A percentile compares a stretch with the other conserved stretches of the same genome.
These are phyloP conservation scores for Pittosporum tobira DNA, from an alignment of 129 eudicot species.

Conservation along the genomic window DNA sequence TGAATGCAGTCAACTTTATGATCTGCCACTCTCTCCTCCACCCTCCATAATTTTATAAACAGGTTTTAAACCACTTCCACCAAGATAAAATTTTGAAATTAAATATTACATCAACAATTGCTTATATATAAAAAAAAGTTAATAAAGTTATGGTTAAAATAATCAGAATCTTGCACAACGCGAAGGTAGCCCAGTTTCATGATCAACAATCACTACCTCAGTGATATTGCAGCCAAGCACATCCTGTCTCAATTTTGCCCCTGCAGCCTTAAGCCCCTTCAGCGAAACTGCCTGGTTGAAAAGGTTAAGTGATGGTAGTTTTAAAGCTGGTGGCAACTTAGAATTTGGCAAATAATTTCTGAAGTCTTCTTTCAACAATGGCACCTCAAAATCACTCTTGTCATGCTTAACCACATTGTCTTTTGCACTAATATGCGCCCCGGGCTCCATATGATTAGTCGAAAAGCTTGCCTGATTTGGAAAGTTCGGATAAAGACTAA, in stretches of 20 bases:
- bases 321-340: conserved; percentile 87
- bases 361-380: conserved; percentile 72
- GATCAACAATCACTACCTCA: conserved; percentile 57
- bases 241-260: conserved; percentile 84
- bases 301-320: conserved; percentile 70
- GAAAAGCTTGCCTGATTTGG: conserved; percentile 92
- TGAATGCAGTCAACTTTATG: conserved; percentile 3
- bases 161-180: conserved; percentile 62
- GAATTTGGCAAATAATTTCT: conserved; percentile 59
- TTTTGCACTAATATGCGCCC: conserved; percentile 86
- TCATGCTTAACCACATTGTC: conserved; percentile 75
- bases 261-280: conserved; percentile 90
- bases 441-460: conserved; percentile 97
- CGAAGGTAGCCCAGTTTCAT: conserved; percentile 74
- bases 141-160: conserved; percentile 5
- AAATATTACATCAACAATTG: neutral
- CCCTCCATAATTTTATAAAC: neutral
- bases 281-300: conserved; percentile 77
- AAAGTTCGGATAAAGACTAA: conserved; percentile 77
- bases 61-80: neutral
- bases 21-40: conserved; percentile 7
- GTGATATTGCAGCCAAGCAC: conserved; percentile 60
- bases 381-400: conserved; percentile 90
- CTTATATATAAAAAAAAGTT: neutral
- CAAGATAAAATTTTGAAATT: neutral